Evolutionary conservation across 75 land plant species (phyloP).

Genomic region (Pseudotsuga menziesii): DNA sequence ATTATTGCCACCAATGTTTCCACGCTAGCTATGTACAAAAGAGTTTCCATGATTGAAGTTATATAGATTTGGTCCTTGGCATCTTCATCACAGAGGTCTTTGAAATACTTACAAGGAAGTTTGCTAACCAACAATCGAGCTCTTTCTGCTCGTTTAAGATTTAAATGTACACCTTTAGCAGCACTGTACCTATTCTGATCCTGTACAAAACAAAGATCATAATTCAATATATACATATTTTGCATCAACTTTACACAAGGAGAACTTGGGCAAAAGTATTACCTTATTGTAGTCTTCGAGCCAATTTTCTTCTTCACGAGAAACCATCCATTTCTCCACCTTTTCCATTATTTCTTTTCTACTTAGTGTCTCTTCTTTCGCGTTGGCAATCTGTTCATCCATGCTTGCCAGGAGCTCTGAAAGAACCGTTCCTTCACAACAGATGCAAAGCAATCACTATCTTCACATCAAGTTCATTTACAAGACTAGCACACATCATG

Average conservation of each 20-base stretch:
- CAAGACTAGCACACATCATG: background rate
- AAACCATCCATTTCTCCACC: conserved; percentile 61
- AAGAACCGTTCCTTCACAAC: conserved; percentile 50
- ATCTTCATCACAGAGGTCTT: conserved; percentile 13
- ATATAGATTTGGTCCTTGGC: background rate
- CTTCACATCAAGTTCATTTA: background rate
- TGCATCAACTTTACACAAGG: conserved; percentile 2
- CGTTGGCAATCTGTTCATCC: conserved; percentile 57
- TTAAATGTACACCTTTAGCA: conserved; percentile 59
- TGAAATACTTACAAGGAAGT: conserved; percentile 27
- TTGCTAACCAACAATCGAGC: conserved; percentile 52
- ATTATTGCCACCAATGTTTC: background rate
- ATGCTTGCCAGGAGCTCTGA: conserved; percentile 54
- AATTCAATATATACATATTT: background rate
- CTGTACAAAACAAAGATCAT: conserved; percentile 16
- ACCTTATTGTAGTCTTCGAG: conserved; percentile 81
- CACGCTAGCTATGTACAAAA: background rate
- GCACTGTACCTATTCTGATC: conserved; percentile 70
- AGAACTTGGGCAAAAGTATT: background rate
- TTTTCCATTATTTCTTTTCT: conserved; percentile 74
- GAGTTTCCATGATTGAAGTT: background rate
- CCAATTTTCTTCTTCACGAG: conserved; percentile 75
- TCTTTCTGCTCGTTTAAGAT: conserved; percentile 76
- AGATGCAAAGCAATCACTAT: background rate
- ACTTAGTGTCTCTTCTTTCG: conserved; percentile 58